Evolutionary conservation across 805 yeast genomes (phyloP).

Genomic region (Myxozyma nipponensis): DNA sequence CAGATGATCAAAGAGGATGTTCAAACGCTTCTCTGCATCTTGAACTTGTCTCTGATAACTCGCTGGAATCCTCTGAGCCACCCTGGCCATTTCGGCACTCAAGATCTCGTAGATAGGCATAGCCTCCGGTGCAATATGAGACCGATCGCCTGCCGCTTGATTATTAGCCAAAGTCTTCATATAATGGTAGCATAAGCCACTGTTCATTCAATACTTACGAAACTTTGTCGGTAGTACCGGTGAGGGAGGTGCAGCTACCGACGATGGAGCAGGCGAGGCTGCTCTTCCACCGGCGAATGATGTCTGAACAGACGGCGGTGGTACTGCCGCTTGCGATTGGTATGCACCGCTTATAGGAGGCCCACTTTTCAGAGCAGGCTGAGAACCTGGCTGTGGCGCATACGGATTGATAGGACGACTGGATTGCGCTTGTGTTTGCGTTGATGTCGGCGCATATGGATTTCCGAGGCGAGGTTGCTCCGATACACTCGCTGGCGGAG

Average conservation of each 20-base stretch:
- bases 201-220: too few species aligned
- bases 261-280: conserved; percentile 30
- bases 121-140: conserved; percentile 59
- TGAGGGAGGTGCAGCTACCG: conserved; percentile 34
- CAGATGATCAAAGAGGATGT: conserved; percentile 71
- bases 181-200: not conserved
- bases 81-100: conserved; percentile 51
- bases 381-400: conserved; percentile 12
- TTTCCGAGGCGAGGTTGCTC: conserved; percentile 38
- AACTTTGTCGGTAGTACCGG: conserved; percentile 33
- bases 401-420: conserved; percentile 16
- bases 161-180: not conserved
- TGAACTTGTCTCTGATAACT: conserved; percentile 62
- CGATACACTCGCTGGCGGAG: conserved; percentile 29
- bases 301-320: too few species aligned
- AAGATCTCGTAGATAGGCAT: conserved; percentile 58
- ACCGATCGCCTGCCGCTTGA: conserved; percentile 57
- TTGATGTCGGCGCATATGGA: conserved; percentile 41
- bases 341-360: not conserved
- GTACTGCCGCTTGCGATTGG: conserved; percentile 3
- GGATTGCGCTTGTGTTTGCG: conserved; percentile 7
- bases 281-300: conserved; percentile 26
- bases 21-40: conserved; percentile 80
- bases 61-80: conserved; percentile 69
- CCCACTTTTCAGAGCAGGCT: conserved; percentile 18